Conservation (phyloP, 495 filamentous ascomycete species). For the Chlorociboria aeruginascens region DNA sequence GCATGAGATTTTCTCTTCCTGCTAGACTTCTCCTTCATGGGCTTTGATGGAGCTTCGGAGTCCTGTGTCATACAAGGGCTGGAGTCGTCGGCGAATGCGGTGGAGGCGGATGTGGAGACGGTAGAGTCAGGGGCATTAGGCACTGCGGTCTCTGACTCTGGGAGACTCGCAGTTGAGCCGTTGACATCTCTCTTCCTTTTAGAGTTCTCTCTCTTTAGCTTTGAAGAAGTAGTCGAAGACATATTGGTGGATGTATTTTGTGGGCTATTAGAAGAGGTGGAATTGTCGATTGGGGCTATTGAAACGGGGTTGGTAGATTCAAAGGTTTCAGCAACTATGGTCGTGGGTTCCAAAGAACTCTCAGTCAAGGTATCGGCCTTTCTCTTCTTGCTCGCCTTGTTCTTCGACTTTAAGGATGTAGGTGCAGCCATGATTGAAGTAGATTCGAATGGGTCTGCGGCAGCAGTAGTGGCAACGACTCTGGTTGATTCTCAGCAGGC, state of each 20-base stretch:
- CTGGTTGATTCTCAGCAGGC: neutral
- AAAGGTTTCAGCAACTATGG: no score
- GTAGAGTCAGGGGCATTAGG: neutral
- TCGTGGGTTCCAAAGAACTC: no score
- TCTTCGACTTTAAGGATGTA: constrained; percentile 1
- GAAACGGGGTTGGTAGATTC: no score
- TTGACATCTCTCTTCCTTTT: constrained; percentile 2
- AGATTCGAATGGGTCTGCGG: no score
- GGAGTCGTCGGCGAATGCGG: neutral
- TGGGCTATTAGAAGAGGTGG: no score
- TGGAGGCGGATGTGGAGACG: neutral
- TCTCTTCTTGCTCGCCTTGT: constrained; percentile 19
- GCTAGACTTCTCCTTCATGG: constrained; percentile 15
- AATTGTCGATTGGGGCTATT: no score
- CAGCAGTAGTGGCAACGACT: neutral
- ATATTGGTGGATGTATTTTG: no score
- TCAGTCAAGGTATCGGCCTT: constrained; percentile 6
- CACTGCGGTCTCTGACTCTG: neutral
- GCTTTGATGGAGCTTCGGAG: neutral
- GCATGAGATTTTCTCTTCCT: constrained; percentile 17
- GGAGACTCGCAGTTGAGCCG: neutral
- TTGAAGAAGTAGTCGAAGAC: neutral
- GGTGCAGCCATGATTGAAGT: neutral
- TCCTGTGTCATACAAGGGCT: neutral
- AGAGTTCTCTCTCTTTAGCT: constrained; percentile 8